Percentiles rank a stretch among this genome's conserved stretches.
phyloP scores from a whole-genome alignment of 306 rosid species.

The Rosa rugosa region DNA sequence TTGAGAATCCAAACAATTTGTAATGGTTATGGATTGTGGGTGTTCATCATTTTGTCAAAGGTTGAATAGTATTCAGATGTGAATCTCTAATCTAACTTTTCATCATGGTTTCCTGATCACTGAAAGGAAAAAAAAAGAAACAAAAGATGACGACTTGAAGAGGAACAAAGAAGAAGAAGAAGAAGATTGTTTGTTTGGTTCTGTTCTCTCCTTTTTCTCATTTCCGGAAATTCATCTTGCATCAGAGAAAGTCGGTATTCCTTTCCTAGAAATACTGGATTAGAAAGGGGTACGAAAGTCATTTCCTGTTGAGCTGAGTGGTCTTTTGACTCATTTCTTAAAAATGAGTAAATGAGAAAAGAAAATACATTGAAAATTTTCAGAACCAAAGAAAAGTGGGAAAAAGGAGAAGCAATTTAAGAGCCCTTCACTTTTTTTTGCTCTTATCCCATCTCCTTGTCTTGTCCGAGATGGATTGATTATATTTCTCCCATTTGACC shows the following conservation, averaged over 20 bases:
- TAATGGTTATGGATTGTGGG: constrained; percentile 11
- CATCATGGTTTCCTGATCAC: not conserved
- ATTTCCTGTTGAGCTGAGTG: not conserved
- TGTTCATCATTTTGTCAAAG: constrained; percentile 2
- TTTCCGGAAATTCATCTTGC: constrained; percentile 20
- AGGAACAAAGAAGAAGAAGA: not conserved
- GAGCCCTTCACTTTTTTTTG: constrained; percentile 15
- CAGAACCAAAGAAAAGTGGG: not conserved
- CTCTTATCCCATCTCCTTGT: constrained; percentile 14
- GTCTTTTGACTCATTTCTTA: too few relatives aligned
- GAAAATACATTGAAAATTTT: not conserved
- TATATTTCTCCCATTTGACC: not conserved
- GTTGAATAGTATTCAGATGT: constrained; percentile 13
- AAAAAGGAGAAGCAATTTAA: not conserved
- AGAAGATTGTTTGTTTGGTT: not conserved
- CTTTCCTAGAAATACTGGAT: not conserved
- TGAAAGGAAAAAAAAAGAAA: not conserved
- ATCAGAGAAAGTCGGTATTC: constrained; percentile 1
- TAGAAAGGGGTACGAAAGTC: not conserved
- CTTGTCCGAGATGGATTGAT: constrained; percentile 4
- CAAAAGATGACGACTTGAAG: not conserved
- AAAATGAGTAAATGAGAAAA: too few relatives aligned
- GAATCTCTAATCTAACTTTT: constrained; percentile 5
- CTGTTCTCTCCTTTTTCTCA: not conserved
- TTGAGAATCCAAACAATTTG: not conserved